Evolutionary conservation across 176 grass and related monocot genomes (phyloP).

Genomic region (Thinopyrum elongatum): DNA sequence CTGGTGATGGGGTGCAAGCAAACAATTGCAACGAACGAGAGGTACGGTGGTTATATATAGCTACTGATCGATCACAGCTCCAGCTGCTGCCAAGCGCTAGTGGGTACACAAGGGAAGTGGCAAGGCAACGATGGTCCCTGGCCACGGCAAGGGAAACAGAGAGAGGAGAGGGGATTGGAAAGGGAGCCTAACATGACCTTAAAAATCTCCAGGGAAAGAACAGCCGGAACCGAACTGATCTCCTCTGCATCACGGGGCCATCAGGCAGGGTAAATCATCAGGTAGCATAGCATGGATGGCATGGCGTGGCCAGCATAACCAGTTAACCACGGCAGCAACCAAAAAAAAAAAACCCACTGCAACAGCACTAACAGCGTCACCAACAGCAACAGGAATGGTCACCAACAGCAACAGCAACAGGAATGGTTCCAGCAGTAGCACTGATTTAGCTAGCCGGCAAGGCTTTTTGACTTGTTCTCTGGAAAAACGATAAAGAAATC

Average conservation of each 20-base stretch:
- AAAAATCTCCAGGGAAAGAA: conserved; percentile 80
- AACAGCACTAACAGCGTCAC: background rate
- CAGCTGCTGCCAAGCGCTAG: background rate
- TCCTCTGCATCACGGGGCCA: conserved; percentile 20
- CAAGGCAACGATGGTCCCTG: conserved; percentile 15
- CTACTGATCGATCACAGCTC: conserved; percentile 7
- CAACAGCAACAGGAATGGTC: background rate
- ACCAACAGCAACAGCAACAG: background rate
- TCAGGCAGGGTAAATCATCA: background rate
- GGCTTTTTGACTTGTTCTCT: conserved; percentile 31
- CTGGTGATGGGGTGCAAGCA: conserved; percentile 47
- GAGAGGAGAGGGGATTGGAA: background rate
- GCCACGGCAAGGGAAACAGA: conserved; percentile 2
- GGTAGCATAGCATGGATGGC: conserved; percentile 15
- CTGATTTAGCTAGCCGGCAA: no score
- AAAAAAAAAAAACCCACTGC: no score
- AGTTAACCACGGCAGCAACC: conserved; percentile 31
- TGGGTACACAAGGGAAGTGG: conserved; percentile 39
- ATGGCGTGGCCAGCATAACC: background rate
- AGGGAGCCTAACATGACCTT: conserved; percentile 50
- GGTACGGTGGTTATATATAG: conserved; percentile 63
- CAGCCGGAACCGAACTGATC: conserved; percentile 28
- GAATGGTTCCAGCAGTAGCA: no score
- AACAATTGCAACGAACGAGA: conserved; percentile 49
- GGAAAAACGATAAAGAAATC: conserved; percentile 30